These are phyloP conservation scores for Phytopythium ostracodes DNA, from an alignment of 352 stramenopile genomes.

Conservation along the genomic window DNA sequence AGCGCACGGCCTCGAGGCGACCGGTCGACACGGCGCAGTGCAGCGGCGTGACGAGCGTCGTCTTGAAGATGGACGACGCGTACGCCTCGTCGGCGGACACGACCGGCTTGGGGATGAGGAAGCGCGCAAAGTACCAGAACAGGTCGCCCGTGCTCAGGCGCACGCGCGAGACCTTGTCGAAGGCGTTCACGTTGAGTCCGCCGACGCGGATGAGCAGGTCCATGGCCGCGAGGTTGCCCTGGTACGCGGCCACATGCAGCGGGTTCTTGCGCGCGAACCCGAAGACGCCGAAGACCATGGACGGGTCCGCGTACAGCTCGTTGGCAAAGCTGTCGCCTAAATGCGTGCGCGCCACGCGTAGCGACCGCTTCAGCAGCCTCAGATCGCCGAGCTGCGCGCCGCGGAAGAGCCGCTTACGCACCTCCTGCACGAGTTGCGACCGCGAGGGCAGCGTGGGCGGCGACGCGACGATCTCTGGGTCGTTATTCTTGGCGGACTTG, in stretches of 20 bases:
- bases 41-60: conserved; percentile 66
- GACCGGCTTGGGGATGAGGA: conserved; percentile 67
- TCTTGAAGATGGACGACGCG: conserved; percentile 54
- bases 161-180: conserved; percentile 78
- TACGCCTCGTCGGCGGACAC: conserved; percentile 61
- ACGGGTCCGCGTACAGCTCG: conserved; percentile 64
- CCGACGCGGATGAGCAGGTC: conserved; percentile 47
- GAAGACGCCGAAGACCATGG: conserved; percentile 67
- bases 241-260: conserved; percentile 79
- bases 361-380: conserved; percentile 43
- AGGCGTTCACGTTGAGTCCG: conserved; percentile 62
- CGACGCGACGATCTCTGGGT: conserved; percentile 1
- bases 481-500: conserved; percentile 8
- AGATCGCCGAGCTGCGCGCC: conserved; percentile 67
- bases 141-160: conserved; percentile 76
- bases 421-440: conserved; percentile 38
- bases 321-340: conserved; percentile 51
- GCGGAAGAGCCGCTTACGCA: conserved; percentile 72
- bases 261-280: conserved; percentile 80
- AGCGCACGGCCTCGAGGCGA: conserved; percentile 63
- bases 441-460: conserved; percentile 9
- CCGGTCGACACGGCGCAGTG: conserved; percentile 80
- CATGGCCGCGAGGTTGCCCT: conserved; percentile 74
- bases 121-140: conserved; percentile 78
- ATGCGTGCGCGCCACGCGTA: conserved; percentile 48